Conservation (phyloP, 2,329 filamentous ascomycete genomes). For the Colletotrichum sp. region DNA sequence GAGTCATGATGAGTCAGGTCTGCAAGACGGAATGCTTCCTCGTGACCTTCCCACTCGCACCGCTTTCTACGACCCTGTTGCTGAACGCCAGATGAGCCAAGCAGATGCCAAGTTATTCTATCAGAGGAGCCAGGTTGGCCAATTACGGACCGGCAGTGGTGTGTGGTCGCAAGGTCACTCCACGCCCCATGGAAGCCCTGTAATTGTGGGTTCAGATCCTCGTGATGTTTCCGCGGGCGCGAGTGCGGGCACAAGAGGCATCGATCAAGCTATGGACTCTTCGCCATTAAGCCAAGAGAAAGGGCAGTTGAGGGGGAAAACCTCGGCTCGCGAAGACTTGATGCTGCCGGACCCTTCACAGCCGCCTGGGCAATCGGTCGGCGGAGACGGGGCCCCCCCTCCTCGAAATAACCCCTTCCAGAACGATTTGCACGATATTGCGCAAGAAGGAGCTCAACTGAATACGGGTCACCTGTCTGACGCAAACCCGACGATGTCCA, state of each 20-base stretch:
- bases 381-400: background rate
- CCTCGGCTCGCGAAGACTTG: background rate
- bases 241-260: constrained; percentile 31
- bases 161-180: constrained; percentile 42
- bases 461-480: background rate
- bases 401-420: background rate
- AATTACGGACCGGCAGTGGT: constrained; percentile 39
- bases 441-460: background rate
- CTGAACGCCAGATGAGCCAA: constrained; percentile 93
- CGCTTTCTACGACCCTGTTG: constrained; percentile 90
- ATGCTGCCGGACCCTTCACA: constrained; percentile 4
- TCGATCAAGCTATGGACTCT: constrained; percentile 30
- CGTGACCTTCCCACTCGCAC: constrained; percentile 72
- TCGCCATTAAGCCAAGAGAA: background rate
- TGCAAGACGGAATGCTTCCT: constrained; percentile 63
- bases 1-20: constrained; percentile 10
- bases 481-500: background rate
- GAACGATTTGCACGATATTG: background rate
- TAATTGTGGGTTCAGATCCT: constrained; percentile 32
- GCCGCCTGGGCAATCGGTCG: background rate
- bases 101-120: constrained; percentile 96
- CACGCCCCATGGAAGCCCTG: constrained; percentile 53
- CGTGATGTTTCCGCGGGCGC: constrained; percentile 27
- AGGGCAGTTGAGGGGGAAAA: background rate
- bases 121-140: constrained; percentile 79